Percentiles rank a stretch among this genome's conserved stretches.
Conservation (phyloP, 306 rosid species). For the Chamaecrista fasciculata region DNA sequence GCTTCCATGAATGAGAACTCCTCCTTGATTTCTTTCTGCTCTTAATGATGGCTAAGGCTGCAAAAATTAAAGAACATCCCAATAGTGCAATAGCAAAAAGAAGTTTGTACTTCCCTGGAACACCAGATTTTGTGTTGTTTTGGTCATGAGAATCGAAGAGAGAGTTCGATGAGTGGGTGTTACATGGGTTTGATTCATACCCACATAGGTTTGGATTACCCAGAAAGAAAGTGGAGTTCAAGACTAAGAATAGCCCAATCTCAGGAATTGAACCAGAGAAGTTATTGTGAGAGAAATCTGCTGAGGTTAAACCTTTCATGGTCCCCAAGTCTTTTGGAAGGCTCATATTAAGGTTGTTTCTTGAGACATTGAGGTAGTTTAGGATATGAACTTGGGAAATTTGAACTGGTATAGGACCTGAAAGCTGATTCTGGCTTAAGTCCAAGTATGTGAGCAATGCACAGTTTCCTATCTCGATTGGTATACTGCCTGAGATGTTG, state of each 20-base stretch:
- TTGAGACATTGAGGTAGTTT: conserved; percentile 79
- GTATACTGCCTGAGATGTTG: conserved; percentile 73
- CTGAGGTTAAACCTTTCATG: conserved; percentile 75
- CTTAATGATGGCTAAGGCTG: conserved; percentile 57
- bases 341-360: conserved; percentile 67
- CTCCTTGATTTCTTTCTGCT: conserved; percentile 51
- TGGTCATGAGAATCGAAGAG: conserved; percentile 30
- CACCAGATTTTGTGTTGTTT: conserved; percentile 33
- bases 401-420: conserved; percentile 74
- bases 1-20: conserved; percentile 63
- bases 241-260: conserved; percentile 58
- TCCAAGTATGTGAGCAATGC: conserved; percentile 60
- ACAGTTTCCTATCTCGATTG: conserved; percentile 61
- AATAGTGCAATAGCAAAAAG: conserved; percentile 68
- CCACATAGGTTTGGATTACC: conserved; percentile 84
- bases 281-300: conserved; percentile 79
- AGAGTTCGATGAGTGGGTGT: conserved; percentile 32
- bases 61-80: conserved; percentile 68
- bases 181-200: conserved; percentile 53
- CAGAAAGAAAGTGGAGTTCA: conserved; percentile 64
- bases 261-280: conserved; percentile 80
- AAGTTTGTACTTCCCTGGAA: conserved; percentile 64
- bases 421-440: conserved; percentile 82
- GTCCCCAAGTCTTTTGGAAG: conserved; percentile 71
- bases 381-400: conserved; percentile 65